Evolutionary conservation across 2,329 filamentous ascomycete species (phyloP), one percentile per base, ranked within the genome.

Genomic region (Aspergillus sp.): DNA sequence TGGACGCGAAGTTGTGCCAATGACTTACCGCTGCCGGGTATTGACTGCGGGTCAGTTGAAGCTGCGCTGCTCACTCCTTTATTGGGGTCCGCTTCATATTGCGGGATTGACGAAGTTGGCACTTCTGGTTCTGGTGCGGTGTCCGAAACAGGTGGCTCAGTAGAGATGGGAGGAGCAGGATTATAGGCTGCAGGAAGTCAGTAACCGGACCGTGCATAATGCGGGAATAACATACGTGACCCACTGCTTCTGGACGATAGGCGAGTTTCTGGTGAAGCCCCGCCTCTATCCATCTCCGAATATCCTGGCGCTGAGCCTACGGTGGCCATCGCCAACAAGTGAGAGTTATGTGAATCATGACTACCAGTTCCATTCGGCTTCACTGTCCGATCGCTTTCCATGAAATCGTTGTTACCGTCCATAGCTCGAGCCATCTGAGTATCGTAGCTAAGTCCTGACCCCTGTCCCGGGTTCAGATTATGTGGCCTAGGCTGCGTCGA

Each of bases 1-100:
- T 78, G 74, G 21, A 77, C 68, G 51, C 76, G 76, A 56, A 81
- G 67, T 59, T 80, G 79, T 13, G 71, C 63, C 9, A 69, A 67
- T 6, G 77, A 72, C 57, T 70, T 71, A 43, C 49, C 49, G 19
- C 56, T 13, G n/a, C 32, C 50, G 8, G 32, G 30, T 19, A 38
- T 9, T 17, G 28, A 25, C 15, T 67, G 21, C 28, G 49, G 45
- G 38, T 43, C 15, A 5, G 28, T 43, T n/a, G 55, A 36, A 15
- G 38, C 21, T 4, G 56, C 25, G 5, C 51, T 25, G 21, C 32
- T 43, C 13, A 51, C n/a, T 36, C 63, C 58, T 4, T 47, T 51
- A 9, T 57, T 57, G 39, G 63, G 62, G n/a, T 57, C n/a, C 21
- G 63, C 12, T 30, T 56, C 57, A 25, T 25, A 8, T 6, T n/a